These are phyloP conservation scores for Euphorbia tirucalli DNA, from an alignment of 345 rosid species.

Conservation along the genomic window DNA sequence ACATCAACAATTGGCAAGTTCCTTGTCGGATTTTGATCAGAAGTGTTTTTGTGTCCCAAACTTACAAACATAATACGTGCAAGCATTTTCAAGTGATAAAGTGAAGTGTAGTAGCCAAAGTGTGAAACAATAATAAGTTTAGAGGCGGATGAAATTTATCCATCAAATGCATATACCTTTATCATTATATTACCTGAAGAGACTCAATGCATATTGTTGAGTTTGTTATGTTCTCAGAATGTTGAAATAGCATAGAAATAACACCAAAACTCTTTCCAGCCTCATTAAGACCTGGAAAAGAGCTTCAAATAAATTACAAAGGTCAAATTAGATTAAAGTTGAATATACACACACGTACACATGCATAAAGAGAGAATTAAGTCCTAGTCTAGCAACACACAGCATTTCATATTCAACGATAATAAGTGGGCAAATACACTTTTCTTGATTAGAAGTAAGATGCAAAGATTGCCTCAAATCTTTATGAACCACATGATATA, in stretches of 20 bases:
- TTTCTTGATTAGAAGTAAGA: background rate
- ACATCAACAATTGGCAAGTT: background rate
- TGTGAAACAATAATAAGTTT: too few species aligned
- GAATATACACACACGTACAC: background rate
- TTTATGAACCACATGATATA: background rate
- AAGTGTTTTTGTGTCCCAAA: background rate
- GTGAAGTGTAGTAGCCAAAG: background rate
- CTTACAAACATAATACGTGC: background rate
- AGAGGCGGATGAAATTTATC: too few species aligned
- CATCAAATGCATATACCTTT: slow-evolving; percentile 7
- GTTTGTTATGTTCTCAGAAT: slow-evolving; percentile 49
- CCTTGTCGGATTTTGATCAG: background rate
- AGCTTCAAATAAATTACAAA: slow-evolving; percentile 28
- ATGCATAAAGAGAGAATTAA: background rate
- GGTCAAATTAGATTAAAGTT: slow-evolving; percentile 18
- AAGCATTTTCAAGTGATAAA: background rate
- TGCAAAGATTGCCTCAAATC: background rate
- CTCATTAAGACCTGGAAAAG: slow-evolving; percentile 52
- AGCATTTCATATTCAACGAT: background rate
- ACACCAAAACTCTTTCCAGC: slow-evolving; percentile 51
- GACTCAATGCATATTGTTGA: slow-evolving; percentile 75
- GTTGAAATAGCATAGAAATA: slow-evolving; percentile 49
- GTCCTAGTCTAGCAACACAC: background rate
- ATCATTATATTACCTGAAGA: slow-evolving; percentile 60
- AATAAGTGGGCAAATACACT: background rate